Conservation (phyloP, 805 yeast genomes). For the Metschnikowia koreensis region DNA sequence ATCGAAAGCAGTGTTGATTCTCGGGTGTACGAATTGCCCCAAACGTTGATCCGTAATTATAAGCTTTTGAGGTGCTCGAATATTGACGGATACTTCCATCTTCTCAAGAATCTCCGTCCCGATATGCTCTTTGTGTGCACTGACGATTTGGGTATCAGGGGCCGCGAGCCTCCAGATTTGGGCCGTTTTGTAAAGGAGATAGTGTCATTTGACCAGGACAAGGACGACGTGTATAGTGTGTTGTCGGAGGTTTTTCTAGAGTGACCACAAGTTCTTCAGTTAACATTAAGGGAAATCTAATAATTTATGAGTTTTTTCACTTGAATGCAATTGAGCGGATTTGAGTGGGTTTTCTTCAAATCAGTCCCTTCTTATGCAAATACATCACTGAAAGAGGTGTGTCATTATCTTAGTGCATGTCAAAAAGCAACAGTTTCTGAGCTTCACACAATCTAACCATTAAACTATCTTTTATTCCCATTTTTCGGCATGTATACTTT, state of each 20-base stretch:
- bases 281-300: no score
- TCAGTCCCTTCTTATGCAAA: no score
- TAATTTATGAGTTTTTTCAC: no score
- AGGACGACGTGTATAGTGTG: constrained; percentile 22
- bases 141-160: constrained; percentile 40
- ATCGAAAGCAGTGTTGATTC: constrained; percentile 11
- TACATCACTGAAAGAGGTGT: no score
- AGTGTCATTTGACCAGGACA: constrained; percentile 26
- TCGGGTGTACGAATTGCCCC: constrained; percentile 19
- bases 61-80: constrained; percentile 40
- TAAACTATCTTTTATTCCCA: no score
- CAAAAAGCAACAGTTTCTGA: no score
- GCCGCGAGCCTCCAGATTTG: constrained; percentile 32
- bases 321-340: no score
- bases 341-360: no score
- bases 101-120: constrained; percentile 40
- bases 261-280: background rate
- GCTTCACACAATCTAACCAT: no score
- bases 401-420: no score
- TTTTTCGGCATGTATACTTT: no score
- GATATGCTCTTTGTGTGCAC: constrained; percentile 41
- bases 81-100: constrained; percentile 39
- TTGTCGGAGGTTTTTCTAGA: constrained; percentile 22
- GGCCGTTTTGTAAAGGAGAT: constrained; percentile 38
- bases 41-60: constrained; percentile 30